These are phyloP conservation scores for Trichophyton rubrum DNA, from an alignment of 2,329 filamentous ascomycete genomes.

Conservation along the genomic window DNA sequence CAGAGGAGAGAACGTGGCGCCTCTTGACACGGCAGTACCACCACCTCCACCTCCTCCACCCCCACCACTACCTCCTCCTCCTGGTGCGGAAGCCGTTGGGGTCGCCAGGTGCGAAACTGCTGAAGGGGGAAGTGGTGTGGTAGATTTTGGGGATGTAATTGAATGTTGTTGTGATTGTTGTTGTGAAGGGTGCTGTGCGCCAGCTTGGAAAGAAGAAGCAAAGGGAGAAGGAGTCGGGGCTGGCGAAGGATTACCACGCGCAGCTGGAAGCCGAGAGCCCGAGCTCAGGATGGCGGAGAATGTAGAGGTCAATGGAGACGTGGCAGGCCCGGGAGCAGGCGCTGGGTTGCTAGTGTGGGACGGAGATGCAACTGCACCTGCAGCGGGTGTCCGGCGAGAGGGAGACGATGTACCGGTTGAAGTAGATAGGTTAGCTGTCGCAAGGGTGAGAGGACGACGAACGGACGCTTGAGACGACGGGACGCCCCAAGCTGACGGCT, in stretches of 20 bases:
- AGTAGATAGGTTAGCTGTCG: conserved; percentile 38
- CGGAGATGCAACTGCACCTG: conserved; percentile 16
- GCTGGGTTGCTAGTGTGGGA: conserved; percentile 39
- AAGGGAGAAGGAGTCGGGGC: conserved; percentile 45
- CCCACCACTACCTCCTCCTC: conserved; percentile 40
- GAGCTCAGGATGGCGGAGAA: conserved; percentile 43
- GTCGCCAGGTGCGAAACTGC: conserved; percentile 45
- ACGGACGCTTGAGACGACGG: conserved; percentile 41
- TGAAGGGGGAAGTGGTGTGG: conserved; percentile 42
- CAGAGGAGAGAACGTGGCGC: conserved; percentile 48
- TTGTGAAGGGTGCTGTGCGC: conserved; percentile 40
- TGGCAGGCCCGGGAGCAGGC: conserved; percentile 35
- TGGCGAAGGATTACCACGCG: conserved; percentile 41
- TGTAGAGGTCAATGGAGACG: conserved; percentile 40
- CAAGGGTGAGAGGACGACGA: conserved; percentile 46
- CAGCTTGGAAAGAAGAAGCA: conserved; percentile 37
- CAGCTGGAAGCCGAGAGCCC: conserved; percentile 38
- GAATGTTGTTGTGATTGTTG: conserved; percentile 37
- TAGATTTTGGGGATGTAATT: conserved; percentile 44
- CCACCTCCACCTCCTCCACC: conserved; percentile 41
- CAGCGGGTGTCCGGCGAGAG: conserved; percentile 28
- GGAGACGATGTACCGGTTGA: conserved; percentile 31
- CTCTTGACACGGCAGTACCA: conserved; percentile 45
- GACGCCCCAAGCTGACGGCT: conserved; percentile 47
- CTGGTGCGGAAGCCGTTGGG: conserved; percentile 41